Percentiles rank a stretch among this genome's conserved stretches.
phyloP scores from a whole-genome alignment of 163 green algal species.

The Scenedesmus sp. region DNA sequence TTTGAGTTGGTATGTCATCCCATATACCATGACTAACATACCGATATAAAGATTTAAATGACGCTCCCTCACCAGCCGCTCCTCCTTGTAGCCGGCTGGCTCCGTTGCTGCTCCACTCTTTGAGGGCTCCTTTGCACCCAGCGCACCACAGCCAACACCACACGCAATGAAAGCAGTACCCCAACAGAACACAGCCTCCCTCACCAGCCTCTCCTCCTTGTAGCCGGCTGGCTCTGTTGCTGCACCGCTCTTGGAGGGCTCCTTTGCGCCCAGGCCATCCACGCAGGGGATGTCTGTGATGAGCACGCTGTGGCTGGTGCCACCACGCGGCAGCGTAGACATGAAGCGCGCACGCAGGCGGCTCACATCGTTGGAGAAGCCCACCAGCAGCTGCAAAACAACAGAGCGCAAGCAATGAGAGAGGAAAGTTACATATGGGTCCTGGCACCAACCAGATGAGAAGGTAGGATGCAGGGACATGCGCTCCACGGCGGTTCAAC shows the following conservation, averaged over 20 bases:
- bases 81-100: too few species aligned
- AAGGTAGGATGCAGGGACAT: too few species aligned
- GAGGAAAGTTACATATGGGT: background rate
- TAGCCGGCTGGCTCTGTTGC: background rate
- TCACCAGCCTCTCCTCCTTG: background rate
- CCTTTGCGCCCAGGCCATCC: background rate
- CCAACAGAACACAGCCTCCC: background rate
- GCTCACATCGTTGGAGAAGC: slow-evolving; percentile 40
- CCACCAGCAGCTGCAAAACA: slow-evolving; percentile 39
- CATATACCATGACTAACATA: too few species aligned
- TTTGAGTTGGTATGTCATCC: too few species aligned
- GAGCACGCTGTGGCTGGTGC: slow-evolving; percentile 64
- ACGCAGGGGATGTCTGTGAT: slow-evolving; percentile 70
- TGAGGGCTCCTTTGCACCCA: background rate
- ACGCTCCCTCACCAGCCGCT: too few species aligned
- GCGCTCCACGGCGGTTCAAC: too few species aligned
- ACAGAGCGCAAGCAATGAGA: background rate
- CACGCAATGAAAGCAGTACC: background rate
- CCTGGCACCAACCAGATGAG: background rate
- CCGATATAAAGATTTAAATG: too few species aligned
- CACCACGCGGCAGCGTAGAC: slow-evolving; percentile 56
- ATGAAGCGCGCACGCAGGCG: slow-evolving; percentile 65
- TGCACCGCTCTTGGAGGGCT: background rate
- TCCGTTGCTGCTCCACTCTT: too few species aligned
- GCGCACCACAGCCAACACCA: background rate